Evolutionary conservation across 176 grass and related monocot species (phyloP), one percentile per base, ranked within the genome.

Genomic region (Oryza glumipatula): DNA sequence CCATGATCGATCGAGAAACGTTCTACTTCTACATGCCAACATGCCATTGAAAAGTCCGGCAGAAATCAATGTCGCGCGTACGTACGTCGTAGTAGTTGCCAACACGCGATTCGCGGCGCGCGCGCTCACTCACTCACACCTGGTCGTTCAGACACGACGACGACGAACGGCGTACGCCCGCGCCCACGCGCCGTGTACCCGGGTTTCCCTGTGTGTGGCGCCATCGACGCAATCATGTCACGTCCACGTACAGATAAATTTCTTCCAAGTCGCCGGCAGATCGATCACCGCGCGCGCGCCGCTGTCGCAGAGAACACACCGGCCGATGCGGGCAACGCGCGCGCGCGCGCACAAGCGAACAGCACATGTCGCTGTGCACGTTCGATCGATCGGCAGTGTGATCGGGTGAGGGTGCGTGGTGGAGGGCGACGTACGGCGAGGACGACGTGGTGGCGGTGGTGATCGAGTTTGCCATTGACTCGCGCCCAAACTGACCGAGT

Each of bases 181-280:
- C 16, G 30, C 10, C 80, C 0, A 0, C 63, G 15, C 16, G 30
- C 10, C 80, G 80, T 73, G 14, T 44, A 19, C 16, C 38, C 32
- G 52, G 52, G 80, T 70, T 47, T 16, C 22, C 19, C 30, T 32
- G 30, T 32, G 30, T 43, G 41, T 43, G 41, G 41, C 36, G 36
- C 36, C 41, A 9, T 43, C 8, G 41, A 43, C 9, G 14, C 65
- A 54, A 1, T 3, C 23, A 30, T 21, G 11, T 4, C 6, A 3
- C 15, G 30, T 22, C 15, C 15, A 3, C 16, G 16, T 19, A 12
- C 60, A 15, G 16, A 46, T 43, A 9, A 43, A 48, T 28, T 22
- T 71, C 68, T 69, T 11, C 70, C 70, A 45, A 73, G 71, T 77
- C 33, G 72, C 74, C 72, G 63, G 72, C 72, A 46, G 58, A 61